These are phyloP conservation scores for sweet orange (Citrus sinensis) DNA, from an alignment of 345 rosid genomes.

Conservation along the genomic window DNA sequence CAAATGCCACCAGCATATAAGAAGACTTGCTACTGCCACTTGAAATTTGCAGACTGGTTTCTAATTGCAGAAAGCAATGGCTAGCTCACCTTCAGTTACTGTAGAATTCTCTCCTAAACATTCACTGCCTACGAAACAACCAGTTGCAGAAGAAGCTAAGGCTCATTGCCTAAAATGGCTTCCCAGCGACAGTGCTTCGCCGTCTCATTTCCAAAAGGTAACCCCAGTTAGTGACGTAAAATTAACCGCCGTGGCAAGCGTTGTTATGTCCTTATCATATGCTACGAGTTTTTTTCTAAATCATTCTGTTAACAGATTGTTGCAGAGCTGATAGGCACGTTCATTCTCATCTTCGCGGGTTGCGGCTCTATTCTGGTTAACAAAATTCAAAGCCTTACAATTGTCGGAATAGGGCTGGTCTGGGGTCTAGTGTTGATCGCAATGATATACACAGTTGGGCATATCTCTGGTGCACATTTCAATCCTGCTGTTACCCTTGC, in stretches of 20 bases:
- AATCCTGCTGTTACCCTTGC: constrained; percentile 51
- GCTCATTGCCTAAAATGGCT: not conserved
- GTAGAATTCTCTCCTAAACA: constrained; percentile 17
- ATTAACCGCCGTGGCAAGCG: not conserved
- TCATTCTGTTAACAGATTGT: constrained; percentile 21
- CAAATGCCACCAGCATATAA: not conserved
- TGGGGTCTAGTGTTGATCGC: constrained; percentile 51
- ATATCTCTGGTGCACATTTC: constrained; percentile 54
- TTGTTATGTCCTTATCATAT: not conserved
- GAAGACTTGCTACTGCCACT: not conserved
- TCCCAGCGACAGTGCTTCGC: not conserved
- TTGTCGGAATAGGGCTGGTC: constrained; percentile 38
- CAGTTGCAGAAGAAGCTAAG: constrained; percentile 13
- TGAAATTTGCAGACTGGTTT: not conserved
- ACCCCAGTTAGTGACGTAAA: not conserved
- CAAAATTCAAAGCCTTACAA: constrained; percentile 27
- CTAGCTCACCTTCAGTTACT: constrained; percentile 13
- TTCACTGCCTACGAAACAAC: constrained; percentile 2
- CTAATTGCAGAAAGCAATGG: constrained; percentile 14
- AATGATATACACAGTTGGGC: constrained; percentile 40
- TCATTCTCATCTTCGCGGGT: constrained; percentile 36
- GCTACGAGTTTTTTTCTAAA: not conserved
- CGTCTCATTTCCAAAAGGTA: constrained; percentile 33
- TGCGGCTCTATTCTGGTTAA: constrained; percentile 38
- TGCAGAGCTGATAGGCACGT: constrained; percentile 51